These are phyloP conservation scores for Oenanthe sinensis DNA, from an alignment of 129 eudicot species.

Conservation along the genomic window DNA sequence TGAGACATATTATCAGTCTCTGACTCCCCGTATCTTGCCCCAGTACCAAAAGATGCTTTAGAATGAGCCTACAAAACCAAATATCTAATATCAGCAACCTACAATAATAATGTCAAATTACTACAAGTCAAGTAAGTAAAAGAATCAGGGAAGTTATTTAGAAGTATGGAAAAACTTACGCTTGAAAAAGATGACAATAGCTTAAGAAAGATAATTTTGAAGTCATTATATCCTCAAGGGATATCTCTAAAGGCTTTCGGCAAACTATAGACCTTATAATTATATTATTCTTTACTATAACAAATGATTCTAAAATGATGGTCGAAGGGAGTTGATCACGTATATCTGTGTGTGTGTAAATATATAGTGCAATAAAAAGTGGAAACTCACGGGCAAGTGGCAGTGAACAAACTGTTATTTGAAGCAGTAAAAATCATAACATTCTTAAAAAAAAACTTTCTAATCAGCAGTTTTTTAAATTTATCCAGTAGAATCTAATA, in stretches of 20 bases:
- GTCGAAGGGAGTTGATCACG: neutral
- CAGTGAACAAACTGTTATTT: neutral
- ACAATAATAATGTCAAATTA: slow-evolving; percentile 1
- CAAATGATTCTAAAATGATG: neutral
- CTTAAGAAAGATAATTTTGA: neutral
- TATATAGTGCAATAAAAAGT: neutral
- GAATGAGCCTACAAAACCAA: slow-evolving; percentile 37
- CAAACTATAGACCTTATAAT: neutral
- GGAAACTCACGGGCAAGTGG: neutral
- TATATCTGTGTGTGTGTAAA: neutral
- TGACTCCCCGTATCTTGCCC: slow-evolving; percentile 52
- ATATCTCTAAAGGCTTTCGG: neutral
- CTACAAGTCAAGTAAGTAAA: neutral
- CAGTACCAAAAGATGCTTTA: slow-evolving; percentile 51
- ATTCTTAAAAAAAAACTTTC: too few relatives aligned
- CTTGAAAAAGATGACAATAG: neutral
- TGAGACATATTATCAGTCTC: slow-evolving; percentile 54
- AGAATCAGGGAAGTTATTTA: neutral
- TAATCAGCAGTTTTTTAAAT: too few relatives aligned
- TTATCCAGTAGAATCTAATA: too few relatives aligned
- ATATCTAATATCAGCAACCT: neutral
- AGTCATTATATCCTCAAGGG: neutral
- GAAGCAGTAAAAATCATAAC: neutral
- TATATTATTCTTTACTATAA: neutral
- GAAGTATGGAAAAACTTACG: neutral